phyloP scores from a whole-genome alignment of 495 filamentous ascomycete genomes.

The Penicillium paxilli region DNA sequence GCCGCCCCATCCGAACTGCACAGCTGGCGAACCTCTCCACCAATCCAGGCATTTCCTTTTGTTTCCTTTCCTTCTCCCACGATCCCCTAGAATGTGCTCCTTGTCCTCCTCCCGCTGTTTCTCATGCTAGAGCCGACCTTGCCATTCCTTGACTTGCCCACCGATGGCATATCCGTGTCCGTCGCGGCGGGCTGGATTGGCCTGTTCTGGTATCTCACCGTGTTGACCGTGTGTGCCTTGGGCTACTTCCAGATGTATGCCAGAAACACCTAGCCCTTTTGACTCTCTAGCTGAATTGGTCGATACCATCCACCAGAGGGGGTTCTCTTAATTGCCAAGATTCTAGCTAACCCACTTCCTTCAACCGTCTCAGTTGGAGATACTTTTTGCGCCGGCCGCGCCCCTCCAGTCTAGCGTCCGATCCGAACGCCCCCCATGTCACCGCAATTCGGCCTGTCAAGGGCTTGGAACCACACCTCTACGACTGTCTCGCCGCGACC shows the following conservation, averaged over 20 bases:
- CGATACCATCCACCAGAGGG: too few relatives aligned
- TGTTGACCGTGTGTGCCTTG: constrained; percentile 56
- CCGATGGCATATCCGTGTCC: constrained; percentile 37
- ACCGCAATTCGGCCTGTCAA: constrained; percentile 93
- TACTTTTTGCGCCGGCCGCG: constrained; percentile 43
- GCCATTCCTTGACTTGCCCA: constrained; percentile 27
- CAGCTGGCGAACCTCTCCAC: background rate
- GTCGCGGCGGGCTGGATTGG: constrained; percentile 47
- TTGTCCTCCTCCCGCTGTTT: constrained; percentile 11
- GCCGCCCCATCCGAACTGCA: constrained; percentile 3
- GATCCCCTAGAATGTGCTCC: constrained; percentile 30
- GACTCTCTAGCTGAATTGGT: too few relatives aligned
- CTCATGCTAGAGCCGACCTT: constrained; percentile 40
- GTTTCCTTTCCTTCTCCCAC: background rate
- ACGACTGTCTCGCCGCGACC: constrained; percentile 89
- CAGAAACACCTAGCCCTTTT: background rate
- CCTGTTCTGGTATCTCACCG: constrained; percentile 59
- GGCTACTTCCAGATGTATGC: constrained; percentile 64
- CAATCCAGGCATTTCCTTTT: background rate
- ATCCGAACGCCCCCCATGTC: constrained; percentile 65
- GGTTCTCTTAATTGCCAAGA: too few relatives aligned
- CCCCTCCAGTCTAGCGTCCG: constrained; percentile 28
- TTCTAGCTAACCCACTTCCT: constrained; percentile 11
- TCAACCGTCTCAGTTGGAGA: constrained; percentile 42
- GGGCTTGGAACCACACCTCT: constrained; percentile 85